Base-by-base conservation (phyloP, 1,284 basidiomycete genomes). In the Ceratobasidium sp. region DNA sequence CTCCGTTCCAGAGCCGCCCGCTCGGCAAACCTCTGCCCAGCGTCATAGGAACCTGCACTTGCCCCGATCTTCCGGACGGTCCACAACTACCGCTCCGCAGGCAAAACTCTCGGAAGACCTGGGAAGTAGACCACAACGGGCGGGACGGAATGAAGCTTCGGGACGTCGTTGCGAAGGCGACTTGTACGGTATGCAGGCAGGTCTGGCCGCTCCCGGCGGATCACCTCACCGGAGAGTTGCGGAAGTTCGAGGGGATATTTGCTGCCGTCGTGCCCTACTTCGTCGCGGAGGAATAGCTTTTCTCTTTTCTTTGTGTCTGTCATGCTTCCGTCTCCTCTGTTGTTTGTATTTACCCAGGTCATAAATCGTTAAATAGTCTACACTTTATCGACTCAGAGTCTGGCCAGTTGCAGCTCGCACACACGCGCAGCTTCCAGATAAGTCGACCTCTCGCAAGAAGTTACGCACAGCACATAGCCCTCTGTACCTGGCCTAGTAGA, bases 181-280 rank as follows among this genome's bases (percentile, higher is more conserved):
- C 28, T 7, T 75, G 73, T 20, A 12, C 26, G 20, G 38, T 42
- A 15, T 75, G 73, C 40, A 40, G 48, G 20, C 73, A 75, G 40
- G 15, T n/a, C 6, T 75, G 73, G 73, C 73, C 73, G 10, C 62
- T 75, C 4, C 33, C 38, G 26, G 23, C 26, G 26, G 62, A 75
- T 5, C 20, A 38, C 6, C 5, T 75, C 50, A n/a, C 48, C 10
- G 73, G 73, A 3, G 9, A 7, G 17, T 40, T 75, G 46, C 2
- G 17, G n/a, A 65, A 65, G 38, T 10, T 40, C 15, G 12, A 6
- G 2, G 73, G 73, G 46, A 20, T 56, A 2, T 75, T 42, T 66
- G 73, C 50, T 6, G 61, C 73, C 2, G 38, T 75, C 15, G 61
- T 75, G 15, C 73, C 73, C 2, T 75, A 75, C 40, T 75, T 75